Evolutionary conservation across 228 moss, liverwort and hornwort species (phyloP), one percentile per base, ranked within the genome.

Genomic region (Sphagnum magellanicum): DNA sequence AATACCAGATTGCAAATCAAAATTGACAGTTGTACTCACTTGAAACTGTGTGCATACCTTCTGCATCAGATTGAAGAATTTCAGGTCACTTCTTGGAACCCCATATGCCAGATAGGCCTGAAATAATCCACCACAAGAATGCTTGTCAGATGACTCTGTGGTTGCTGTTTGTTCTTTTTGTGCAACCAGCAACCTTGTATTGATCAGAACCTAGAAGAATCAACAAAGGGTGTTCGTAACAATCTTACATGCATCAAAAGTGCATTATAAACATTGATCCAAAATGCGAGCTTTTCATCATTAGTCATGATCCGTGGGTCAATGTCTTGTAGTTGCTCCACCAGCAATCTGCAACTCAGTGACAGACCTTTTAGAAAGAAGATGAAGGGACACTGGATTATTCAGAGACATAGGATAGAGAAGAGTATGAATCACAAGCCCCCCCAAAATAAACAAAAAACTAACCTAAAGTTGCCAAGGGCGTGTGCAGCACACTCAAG

Each of bases 251-350:
- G 85, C 85, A 85, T 85, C 71, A 85, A 74, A 0, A 85, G 73
- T 6, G 77, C 74, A 67, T 85, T 85, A 71, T 81, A 82, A 57
- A 82, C 15, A 70, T 85, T 82, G 48, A 85, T 73, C 85, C 85
- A 85, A 16, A 85, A 85, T 4, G 82, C 81, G 55, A 85, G 74
- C 70, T 85, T 82, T 64, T 79, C 76, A 8, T 78, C 74, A 60
- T 85, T 82, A 12, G 76, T 53, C 79, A 85, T 73, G 4, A 9
- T 8, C 17, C 64, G 52, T 8, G 70, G 76, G 60, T 79, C 63
- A 8, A 85, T 80, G 4, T 46, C 11, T 10, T 71, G 61, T 8
- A 85, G 53, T 62, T 79, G 81, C 69, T 85, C 76, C 50, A 79
- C 74, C 3, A 85, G 57, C 63, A 66, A 72, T 53, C 83, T 83